Conservation (phyloP, 352 stramenopile species). For the Phytophthora ohioensis region DNA sequence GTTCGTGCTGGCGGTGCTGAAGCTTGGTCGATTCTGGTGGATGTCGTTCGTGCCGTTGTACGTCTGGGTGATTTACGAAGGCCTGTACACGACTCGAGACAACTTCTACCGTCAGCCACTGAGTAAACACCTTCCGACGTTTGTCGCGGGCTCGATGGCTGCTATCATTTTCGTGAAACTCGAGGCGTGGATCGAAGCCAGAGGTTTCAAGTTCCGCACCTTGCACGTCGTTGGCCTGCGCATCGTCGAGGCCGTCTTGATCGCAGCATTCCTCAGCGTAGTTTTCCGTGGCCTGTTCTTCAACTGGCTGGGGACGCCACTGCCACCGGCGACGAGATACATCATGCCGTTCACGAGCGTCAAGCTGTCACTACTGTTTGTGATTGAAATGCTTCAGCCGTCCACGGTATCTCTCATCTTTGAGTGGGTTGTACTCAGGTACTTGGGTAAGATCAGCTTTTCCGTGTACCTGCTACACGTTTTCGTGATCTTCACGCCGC, state of each 20-base stretch:
- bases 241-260: neutral
- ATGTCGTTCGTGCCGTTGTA: conserved; percentile 5
- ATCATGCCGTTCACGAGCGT: conserved; percentile 16
- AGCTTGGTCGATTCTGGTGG: conserved; percentile 18
- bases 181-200: conserved; percentile 2
- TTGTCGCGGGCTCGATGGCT: conserved; percentile 19
- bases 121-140: conserved; percentile 20
- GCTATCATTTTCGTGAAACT: conserved; percentile 15
- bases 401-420: conserved; percentile 32
- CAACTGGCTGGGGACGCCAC: conserved; percentile 12
- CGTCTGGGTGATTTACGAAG: conserved; percentile 20
- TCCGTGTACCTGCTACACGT: conserved; percentile 49
- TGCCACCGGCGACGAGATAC: neutral
- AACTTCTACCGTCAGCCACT: conserved; percentile 17
- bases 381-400: conserved; percentile 39
- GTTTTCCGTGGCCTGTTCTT: conserved; percentile 15
- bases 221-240: neutral
- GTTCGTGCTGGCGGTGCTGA: conserved; percentile 12
- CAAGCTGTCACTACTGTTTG: conserved; percentile 19
- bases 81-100: conserved; percentile 5
- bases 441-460: conserved; percentile 48
- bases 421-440: conserved; percentile 39
- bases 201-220: conserved; percentile 14
- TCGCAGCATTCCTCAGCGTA: conserved; percentile 12
- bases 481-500: conserved; percentile 40